A percentile compares a stretch with the other conserved stretches of the same genome.
phyloP scores from a whole-genome alignment of 495 filamentous ascomycete species.

The Sphaerosporella brunnea region DNA sequence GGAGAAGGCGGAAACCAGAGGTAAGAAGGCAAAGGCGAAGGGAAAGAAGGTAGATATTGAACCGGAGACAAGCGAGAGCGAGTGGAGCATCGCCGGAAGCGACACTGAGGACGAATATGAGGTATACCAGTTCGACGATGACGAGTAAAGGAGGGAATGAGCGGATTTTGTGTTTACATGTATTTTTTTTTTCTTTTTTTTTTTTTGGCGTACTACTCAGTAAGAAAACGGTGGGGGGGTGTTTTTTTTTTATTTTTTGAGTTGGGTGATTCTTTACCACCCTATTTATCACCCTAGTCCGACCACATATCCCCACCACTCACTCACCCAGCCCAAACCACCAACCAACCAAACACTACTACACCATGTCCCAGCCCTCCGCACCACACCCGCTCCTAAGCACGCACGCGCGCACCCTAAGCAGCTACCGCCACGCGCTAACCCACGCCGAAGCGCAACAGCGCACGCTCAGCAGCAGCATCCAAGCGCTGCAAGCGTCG shows the following conservation, averaged over 20 bases:
- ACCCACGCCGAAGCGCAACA: background rate
- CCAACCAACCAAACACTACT: background rate
- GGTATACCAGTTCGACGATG: background rate
- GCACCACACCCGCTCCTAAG: background rate
- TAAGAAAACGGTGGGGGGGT: too few relatives aligned
- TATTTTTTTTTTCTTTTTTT: too few relatives aligned
- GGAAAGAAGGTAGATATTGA: background rate
- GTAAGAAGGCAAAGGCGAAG: background rate
- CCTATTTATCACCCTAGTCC: background rate
- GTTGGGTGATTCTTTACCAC: too few relatives aligned
- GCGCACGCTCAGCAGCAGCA: background rate
- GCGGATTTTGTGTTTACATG: too few relatives aligned
- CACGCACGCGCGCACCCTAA: constrained; percentile 1
- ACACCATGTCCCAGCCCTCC: background rate
- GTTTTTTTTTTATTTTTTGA: too few relatives aligned
- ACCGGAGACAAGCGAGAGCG: background rate
- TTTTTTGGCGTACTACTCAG: too few relatives aligned
- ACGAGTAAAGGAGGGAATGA: too few relatives aligned
- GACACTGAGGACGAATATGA: background rate
- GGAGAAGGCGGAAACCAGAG: background rate
- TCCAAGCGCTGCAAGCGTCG: background rate
- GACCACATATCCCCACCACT: background rate
- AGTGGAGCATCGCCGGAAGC: background rate
- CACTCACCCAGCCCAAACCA: background rate
- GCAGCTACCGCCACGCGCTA: constrained; percentile 1